phyloP scores from a whole-genome alignment of 2,329 filamentous ascomycete genomes.

The Aspergillus sp. region DNA sequence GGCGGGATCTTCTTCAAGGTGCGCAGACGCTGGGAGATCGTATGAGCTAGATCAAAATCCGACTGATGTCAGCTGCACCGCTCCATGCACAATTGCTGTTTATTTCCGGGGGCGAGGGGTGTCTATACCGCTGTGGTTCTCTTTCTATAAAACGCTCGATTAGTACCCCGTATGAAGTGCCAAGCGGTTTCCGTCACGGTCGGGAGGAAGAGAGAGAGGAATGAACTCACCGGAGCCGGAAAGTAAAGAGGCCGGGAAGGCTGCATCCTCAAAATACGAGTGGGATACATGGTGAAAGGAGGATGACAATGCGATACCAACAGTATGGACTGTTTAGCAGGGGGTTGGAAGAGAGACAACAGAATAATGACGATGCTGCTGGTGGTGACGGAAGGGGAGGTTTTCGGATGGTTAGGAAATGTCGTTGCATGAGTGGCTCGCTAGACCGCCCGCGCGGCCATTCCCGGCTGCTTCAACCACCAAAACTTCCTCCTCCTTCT shows the following conservation, averaged over 20 bases:
- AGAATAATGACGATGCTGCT: conserved; percentile 1
- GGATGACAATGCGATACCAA: conserved; percentile 2
- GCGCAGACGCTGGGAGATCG: conserved; percentile 89
- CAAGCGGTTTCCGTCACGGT: conserved; percentile 11
- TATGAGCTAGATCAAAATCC: conserved; percentile 61
- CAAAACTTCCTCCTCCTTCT: conserved; percentile 22
- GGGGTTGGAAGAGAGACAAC: conserved; percentile 4
- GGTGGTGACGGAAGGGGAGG: conserved; percentile 16
- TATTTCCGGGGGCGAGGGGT: background rate
- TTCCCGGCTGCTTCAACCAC: conserved; percentile 29
- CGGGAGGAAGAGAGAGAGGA: conserved; percentile 5
- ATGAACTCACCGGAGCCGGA: conserved; percentile 61
- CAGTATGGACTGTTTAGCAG: background rate
- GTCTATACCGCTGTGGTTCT: conserved; percentile 53
- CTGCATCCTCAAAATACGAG: conserved; percentile 57
- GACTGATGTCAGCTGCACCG: too few species aligned
- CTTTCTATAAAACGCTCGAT: conserved; percentile 45
- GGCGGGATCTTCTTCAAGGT: conserved; percentile 82
- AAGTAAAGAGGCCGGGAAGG: conserved; percentile 39
- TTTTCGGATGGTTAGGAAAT: conserved; percentile 30
- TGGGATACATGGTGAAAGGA: conserved; percentile 54
- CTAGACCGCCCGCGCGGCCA: conserved; percentile 31
- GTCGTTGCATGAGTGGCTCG: conserved; percentile 28
- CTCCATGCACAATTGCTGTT: background rate
- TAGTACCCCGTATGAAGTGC: conserved; percentile 27